phyloP scores from a whole-genome alignment of 805 yeast species.

The Candida michaelii region DNA sequence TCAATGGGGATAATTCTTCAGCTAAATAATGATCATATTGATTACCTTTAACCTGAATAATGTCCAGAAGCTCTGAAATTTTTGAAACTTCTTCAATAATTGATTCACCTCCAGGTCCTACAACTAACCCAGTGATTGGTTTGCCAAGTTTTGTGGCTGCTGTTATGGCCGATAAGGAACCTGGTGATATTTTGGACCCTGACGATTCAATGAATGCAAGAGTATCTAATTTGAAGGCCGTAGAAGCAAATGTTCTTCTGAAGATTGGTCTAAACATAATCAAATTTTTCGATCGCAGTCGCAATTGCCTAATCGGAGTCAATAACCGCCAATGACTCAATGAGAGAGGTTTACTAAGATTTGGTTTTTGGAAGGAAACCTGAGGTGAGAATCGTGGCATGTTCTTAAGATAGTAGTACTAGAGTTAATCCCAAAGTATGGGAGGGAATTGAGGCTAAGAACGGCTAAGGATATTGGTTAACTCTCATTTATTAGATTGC shows the following conservation, averaged over 20 bases:
- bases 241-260: conserved; percentile 49
- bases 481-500: no score
- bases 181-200: conserved; percentile 56
- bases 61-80: conserved; percentile 52
- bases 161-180: conserved; percentile 66
- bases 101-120: conserved; percentile 61
- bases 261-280: conserved; percentile 1
- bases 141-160: conserved; percentile 79
- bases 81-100: conserved; percentile 50
- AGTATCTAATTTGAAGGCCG: conserved; percentile 41
- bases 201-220: conserved; percentile 72
- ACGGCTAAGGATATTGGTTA: no score
- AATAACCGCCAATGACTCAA: no score
- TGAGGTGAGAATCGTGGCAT: no score
- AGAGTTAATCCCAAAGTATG: no score
- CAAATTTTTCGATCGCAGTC: conserved; percentile 4
- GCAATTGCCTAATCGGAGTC: conserved; percentile 4
- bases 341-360: no score
- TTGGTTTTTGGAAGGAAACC: no score
- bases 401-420: no score
- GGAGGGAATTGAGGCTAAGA: no score
- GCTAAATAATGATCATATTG: conserved; percentile 73
- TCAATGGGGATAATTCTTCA: conserved; percentile 74
- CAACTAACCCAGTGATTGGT: conserved; percentile 75
- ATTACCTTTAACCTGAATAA: conserved; percentile 56